phyloP scores from a whole-genome alignment of 257 asterid genomes.

The Solanum chiquidenum region DNA sequence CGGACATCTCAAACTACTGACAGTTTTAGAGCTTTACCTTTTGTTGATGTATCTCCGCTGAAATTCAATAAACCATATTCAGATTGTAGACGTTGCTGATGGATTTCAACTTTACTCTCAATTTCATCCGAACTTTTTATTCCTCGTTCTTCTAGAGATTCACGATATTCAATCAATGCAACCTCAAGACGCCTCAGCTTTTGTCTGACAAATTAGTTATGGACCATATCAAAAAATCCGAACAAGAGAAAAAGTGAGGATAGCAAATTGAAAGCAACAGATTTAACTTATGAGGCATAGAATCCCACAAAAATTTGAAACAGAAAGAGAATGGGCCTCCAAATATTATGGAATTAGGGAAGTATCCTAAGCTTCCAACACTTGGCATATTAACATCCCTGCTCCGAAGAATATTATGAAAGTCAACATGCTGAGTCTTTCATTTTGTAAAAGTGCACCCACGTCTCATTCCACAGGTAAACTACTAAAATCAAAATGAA shows the following conservation, averaged over 20 bases:
- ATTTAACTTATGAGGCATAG: not conserved
- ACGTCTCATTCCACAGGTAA: no score
- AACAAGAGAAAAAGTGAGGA: not conserved
- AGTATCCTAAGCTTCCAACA: not conserved
- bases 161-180: constrained; percentile 73
- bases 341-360: not conserved
- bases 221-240: constrained; percentile 6
- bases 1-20: not conserved
- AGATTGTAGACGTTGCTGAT: constrained; percentile 45
- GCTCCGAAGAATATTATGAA: no score
- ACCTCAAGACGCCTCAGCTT: constrained; percentile 80
- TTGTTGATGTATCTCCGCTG: constrained; percentile 46
- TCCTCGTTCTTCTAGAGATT: constrained; percentile 83
- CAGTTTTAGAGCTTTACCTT: constrained; percentile 37
- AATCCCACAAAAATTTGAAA: not conserved
- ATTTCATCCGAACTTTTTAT: constrained; percentile 47
- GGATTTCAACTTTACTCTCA: constrained; percentile 63
- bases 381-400: not conserved
- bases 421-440: no score
- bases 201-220: constrained; percentile 38
- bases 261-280: not conserved
- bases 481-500: no score
- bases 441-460: no score
- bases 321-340: not conserved
- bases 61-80: constrained; percentile 56